Evolutionary conservation across 2,329 filamentous ascomycete species (phyloP).

Genomic region (Samsoniella hepiali): DNA sequence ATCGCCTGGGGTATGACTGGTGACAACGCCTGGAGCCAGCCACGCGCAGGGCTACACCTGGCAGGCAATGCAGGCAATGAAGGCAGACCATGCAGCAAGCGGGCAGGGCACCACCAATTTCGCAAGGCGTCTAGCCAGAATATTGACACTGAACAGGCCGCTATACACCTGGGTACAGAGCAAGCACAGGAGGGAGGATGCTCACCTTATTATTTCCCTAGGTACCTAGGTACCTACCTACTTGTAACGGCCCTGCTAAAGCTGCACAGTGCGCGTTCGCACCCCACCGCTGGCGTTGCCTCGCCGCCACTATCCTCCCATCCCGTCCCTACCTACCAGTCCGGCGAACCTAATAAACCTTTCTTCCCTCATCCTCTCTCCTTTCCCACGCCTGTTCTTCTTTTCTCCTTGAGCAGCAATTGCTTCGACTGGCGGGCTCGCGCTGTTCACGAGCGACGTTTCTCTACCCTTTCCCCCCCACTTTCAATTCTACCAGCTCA

Average conservation of each 20-base stretch:
- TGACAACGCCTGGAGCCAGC: not conserved
- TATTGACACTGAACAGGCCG: too few species aligned
- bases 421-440: constrained; percentile 16
- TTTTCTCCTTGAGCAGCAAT: constrained; percentile 15
- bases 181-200: too few species aligned
- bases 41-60: not conserved
- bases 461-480: not conserved
- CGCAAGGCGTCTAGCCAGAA: too few species aligned
- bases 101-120: too few species aligned
- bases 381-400: constrained; percentile 8
- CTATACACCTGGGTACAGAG: too few species aligned
- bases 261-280: constrained; percentile 5
- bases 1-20: not conserved
- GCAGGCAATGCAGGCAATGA: too few species aligned
- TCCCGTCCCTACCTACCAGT: constrained; percentile 3
- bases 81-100: too few species aligned
- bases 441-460: not conserved
- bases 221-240: not conserved
- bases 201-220: too few species aligned
- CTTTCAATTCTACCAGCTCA: not conserved
- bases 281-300: not conserved
- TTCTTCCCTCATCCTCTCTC: constrained; percentile 9
- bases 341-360: constrained; percentile 12
- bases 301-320: not conserved
- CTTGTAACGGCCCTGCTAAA: not conserved